Percentiles rank a stretch among this genome's conserved stretches.
These are phyloP conservation scores for Fragilaria crotonensis DNA, from an alignment of 108 stramenopile species.

Conservation along the genomic window DNA sequence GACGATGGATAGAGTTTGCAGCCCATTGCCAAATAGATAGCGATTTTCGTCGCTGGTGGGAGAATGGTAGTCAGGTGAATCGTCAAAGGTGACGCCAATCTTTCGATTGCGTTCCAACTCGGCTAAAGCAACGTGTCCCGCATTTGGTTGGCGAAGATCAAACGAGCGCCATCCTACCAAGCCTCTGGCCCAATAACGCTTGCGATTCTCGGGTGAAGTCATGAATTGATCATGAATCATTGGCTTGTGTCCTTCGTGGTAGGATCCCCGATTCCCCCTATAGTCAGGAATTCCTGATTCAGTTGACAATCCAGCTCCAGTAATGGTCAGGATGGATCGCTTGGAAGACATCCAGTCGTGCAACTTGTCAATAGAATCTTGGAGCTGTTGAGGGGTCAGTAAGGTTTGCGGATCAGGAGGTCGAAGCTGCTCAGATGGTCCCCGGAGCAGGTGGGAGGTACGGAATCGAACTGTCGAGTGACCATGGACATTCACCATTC, in stretches of 20 bases:
- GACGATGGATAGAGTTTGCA: conserved; percentile 48
- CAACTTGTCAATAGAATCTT: conserved; percentile 9
- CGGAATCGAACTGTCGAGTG: too few species aligned
- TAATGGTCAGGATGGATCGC: conserved; percentile 56
- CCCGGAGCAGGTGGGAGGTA: too few species aligned
- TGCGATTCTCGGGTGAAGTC: conserved; percentile 38
- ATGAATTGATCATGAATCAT: conserved; percentile 95
- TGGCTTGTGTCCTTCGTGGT: conserved; percentile 92
- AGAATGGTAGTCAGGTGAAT: conserved; percentile 25
- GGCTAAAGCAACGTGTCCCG: conserved; percentile 82
- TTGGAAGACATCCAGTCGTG: conserved; percentile 47
- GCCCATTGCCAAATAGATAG: conserved; percentile 5
- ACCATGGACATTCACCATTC: too few species aligned
- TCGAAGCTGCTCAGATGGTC: not conserved
- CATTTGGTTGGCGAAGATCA: conserved; percentile 65
- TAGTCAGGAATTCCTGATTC: conserved; percentile 98
- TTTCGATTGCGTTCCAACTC: conserved; percentile 60
- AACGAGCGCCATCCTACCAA: conserved; percentile 85
- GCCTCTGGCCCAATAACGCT: conserved; percentile 95
- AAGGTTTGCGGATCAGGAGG: conserved; percentile 20
- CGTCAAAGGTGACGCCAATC: conserved; percentile 53
- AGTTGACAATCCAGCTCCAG: conserved; percentile 94
- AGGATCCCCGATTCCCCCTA: conserved; percentile 88
- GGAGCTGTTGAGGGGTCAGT: conserved; percentile 4
- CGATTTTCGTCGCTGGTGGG: not conserved